These are phyloP conservation scores for Cardamine resedifolia DNA, from an alignment of 345 rosid genomes.

Conservation along the genomic window DNA sequence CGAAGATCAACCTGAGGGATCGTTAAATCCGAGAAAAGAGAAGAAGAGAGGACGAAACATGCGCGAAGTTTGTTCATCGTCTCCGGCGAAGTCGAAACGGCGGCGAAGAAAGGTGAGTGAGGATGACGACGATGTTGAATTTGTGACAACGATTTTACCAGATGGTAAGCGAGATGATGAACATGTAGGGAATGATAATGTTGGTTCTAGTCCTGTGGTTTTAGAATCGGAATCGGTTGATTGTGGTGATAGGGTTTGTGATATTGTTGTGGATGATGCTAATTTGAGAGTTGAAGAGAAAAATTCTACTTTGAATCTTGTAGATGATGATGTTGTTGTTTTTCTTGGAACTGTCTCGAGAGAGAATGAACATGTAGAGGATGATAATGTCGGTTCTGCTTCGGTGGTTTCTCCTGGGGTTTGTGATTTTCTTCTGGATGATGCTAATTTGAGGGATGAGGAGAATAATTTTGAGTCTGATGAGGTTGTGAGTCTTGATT, in stretches of 20 bases:
- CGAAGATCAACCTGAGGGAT: not conserved
- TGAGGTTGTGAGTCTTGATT: conserved; percentile 23
- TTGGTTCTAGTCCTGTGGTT: not conserved
- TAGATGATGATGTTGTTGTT: conserved; percentile 4
- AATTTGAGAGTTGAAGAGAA: not conserved
- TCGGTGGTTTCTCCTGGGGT: conserved; percentile 11
- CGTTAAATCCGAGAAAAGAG: not conserved
- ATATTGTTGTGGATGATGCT: not conserved
- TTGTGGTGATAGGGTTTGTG: not conserved
- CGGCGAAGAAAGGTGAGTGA: not conserved
- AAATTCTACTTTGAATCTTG: not conserved
- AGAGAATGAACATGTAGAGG: not conserved
- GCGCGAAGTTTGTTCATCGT: not conserved
- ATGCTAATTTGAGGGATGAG: not conserved
- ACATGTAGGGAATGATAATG: not conserved
- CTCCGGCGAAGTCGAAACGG: conserved; percentile 9
- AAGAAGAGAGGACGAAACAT: conserved; percentile 2
- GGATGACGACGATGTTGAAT: not conserved
- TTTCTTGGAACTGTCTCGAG: not conserved
- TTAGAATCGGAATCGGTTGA: not conserved
- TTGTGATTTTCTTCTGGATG: not conserved
- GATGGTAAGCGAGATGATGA: conserved; percentile 8
- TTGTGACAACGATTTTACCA: not conserved
- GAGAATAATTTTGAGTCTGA: not conserved
- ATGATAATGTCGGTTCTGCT: conserved; percentile 11